Percentiles rank a stretch among this genome's conserved stretches.
Evolutionary conservation across 2,329 filamentous ascomycete species (phyloP).

Genomic region (Ascochyta viciae-villosae): DNA sequence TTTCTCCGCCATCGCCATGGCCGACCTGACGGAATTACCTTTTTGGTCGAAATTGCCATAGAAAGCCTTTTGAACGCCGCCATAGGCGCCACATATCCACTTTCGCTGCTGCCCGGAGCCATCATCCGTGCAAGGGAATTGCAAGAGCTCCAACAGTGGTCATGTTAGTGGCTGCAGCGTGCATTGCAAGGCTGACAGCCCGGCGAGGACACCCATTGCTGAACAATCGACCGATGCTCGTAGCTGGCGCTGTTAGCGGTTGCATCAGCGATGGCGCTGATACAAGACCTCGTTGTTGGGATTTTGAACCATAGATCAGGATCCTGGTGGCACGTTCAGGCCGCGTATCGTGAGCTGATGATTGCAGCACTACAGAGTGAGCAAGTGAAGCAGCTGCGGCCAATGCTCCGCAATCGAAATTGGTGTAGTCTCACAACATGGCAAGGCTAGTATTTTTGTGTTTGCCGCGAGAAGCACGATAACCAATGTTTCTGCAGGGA

Average conservation of each 20-base stretch:
- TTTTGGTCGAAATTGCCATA: slow-evolving; percentile 35
- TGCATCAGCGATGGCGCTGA: slow-evolving; percentile 22
- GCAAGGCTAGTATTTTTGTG: slow-evolving; percentile 15
- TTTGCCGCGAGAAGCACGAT: slow-evolving; percentile 46
- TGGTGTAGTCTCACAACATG: slow-evolving; percentile 10
- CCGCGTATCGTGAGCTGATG: slow-evolving; percentile 19
- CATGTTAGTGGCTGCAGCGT: slow-evolving; percentile 19
- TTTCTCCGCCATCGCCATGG: slow-evolving; percentile 45
- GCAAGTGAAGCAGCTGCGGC: slow-evolving; percentile 12
- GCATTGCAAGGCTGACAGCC: slow-evolving; percentile 9
- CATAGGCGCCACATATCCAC: slow-evolving; percentile 14
- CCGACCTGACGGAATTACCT: slow-evolving; percentile 35
- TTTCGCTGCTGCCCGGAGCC: slow-evolving; percentile 10
- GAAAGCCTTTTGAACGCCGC: slow-evolving; percentile 3
- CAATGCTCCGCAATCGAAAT: slow-evolving; percentile 1
- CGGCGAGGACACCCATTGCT: not conserved
- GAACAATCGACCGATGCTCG: not conserved
- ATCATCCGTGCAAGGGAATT: slow-evolving; percentile 14
- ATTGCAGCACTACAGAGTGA: not conserved
- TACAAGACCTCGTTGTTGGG: slow-evolving; percentile 43
- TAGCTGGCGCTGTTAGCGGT: slow-evolving; percentile 37
- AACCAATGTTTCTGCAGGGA: slow-evolving; percentile 24
- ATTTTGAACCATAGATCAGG: slow-evolving; percentile 37
- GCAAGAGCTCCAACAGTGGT: slow-evolving; percentile 12
- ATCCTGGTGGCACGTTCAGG: slow-evolving; percentile 11